Conservation (phyloP, 176 grass and related monocot genomes). For the Phoenix roebelenii region DNA sequence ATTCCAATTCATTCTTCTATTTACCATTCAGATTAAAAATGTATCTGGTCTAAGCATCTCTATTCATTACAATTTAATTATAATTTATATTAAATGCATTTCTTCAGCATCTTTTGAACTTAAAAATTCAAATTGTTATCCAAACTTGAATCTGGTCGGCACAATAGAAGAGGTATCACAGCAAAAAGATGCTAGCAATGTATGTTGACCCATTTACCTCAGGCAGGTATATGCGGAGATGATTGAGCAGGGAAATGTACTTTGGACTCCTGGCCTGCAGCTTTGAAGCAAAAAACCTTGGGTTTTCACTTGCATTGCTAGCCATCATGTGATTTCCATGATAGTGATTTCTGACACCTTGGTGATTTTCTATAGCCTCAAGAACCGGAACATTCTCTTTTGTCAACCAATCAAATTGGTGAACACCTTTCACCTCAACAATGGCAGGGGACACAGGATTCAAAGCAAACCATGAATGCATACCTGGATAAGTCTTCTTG, state of each 20-base stretch:
- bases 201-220: constrained; percentile 48
- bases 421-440: constrained; percentile 85
- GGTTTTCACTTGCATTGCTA: constrained; percentile 52
- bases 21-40: no score
- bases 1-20: no score
- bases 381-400: constrained; percentile 93
- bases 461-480: constrained; percentile 99
- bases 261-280: constrained; percentile 87
- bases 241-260: constrained; percentile 85
- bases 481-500: constrained; percentile 96
- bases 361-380: constrained; percentile 88
- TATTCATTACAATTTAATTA: no score
- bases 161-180: no score
- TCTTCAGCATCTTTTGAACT: no score
- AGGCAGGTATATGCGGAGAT: constrained; percentile 94
- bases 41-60: no score
- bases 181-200: neutral
- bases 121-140: no score
- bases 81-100: no score
- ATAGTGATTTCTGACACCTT: constrained; percentile 51
- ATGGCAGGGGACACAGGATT: constrained; percentile 68
- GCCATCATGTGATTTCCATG: constrained; percentile 51
- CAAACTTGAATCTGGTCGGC: no score
- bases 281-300: constrained; percentile 81
- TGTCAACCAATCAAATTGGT: constrained; percentile 96